Base-by-base conservation (phyloP, 345 rosid species). In the Euphorbia tirucalli region DNA sequence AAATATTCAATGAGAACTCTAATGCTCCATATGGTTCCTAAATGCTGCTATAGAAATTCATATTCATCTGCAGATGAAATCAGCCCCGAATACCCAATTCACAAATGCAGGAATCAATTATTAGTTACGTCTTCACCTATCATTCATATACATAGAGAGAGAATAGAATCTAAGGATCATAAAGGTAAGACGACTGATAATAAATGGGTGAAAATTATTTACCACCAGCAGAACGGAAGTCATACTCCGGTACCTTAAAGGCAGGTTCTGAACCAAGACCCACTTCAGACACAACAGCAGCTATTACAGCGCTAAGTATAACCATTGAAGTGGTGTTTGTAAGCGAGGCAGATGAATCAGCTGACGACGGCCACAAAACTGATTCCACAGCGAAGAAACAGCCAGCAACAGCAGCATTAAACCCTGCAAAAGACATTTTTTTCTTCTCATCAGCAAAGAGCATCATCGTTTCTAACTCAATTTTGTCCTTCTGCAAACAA, bases 361-460 rank as follows among this genome's bases (percentile, higher is more conserved):
- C 60, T 2, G 88, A 85, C 0, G 98, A 85, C 64, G 97, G 97
- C 96, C 98, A 89, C 80, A 93, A 75, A 67, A 91, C 96, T 4
- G 97, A 93, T 75, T 93, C 98, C 46, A 91, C 93, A 10, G 97
- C 96, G 30, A 93, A 93, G 80, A 91, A 93, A 64, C 97, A 93
- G 69, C 98, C 97, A 68, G 96, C 97, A 77, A 93, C 98, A 35
- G 98, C 98, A 54, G 98, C 96, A 71, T 93, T 93, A 84, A 93
- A 93, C 59, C 98, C 97, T 93, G 78, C 11, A 22, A 13, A 41
- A 15, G 14, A n/a, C n/a, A n/a, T n/a, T n/a, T n/a, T n/a, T n/a
- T 1, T 3, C 14, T 48, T 32, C 37, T 2, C 11, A 18, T 48
- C 1, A 48, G 52, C 19, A 48, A 18, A 48, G 52, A 48, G 52